Evolutionary conservation across 2,329 filamentous ascomycete genomes (phyloP).

Genomic region (Botrytis cinerea): DNA sequence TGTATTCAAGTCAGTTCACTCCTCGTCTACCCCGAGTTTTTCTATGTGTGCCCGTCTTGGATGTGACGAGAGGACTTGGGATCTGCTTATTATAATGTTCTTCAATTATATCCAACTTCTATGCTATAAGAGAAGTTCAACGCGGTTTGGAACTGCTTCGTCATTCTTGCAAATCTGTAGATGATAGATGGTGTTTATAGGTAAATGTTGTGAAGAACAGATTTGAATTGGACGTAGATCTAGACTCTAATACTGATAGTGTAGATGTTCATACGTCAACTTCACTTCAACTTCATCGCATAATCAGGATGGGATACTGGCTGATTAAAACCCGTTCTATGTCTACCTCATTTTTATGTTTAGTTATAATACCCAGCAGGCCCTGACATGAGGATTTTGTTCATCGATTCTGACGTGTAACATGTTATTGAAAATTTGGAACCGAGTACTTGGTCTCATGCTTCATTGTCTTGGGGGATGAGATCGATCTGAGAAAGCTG

Average conservation of each 20-base stretch:
- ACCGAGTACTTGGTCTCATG: not conserved
- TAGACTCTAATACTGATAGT: too few species aligned
- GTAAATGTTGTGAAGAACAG: not conserved
- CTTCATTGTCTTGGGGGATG: not conserved
- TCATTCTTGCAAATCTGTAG: not conserved
- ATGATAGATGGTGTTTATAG: not conserved
- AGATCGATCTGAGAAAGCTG: too few species aligned
- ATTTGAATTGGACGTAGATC: not conserved
- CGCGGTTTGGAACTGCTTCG: not conserved
- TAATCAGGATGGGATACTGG: not conserved
- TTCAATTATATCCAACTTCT: not conserved
- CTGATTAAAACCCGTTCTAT: not conserved
- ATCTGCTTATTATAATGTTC: not conserved
- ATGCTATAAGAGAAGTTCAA: not conserved
- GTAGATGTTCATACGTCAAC: too few species aligned
- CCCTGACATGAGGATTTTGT: not conserved
- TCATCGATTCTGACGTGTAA: not conserved
- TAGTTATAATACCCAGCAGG: not conserved
- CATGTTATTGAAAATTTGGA: not conserved
- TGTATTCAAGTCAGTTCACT: not conserved
- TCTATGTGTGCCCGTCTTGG: not conserved
- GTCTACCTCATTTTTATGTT: not conserved
- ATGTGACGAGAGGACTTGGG: not conserved
- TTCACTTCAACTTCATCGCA: too few species aligned
- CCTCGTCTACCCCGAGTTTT: not conserved